Base-by-base conservation (phyloP, 768 basidiomycete species). In the Trametes coccinea region DNA sequence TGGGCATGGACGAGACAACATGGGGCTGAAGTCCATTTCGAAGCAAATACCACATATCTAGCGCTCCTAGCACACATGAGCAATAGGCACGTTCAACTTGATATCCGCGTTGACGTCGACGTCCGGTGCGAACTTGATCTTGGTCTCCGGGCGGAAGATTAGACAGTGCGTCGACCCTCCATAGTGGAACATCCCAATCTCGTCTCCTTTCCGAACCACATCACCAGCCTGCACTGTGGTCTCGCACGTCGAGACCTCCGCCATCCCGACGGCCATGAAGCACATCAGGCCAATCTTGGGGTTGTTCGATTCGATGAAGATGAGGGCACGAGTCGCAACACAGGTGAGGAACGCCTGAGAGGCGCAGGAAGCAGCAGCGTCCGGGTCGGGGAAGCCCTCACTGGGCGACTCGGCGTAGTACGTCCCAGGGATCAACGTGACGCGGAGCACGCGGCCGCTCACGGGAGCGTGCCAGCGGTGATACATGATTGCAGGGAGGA, bases 391-490 rank as follows among this genome's bases (percentile, higher is more conserved):
- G 53, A 67, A 62, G 56, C 66, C 68, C 39, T 60, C 64, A 27
- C 56, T 70, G 11, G 74, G 72, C 2, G 74, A 70, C 13, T 73
- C 71, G 11, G 79, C 77, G 60, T 80, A 86, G 69, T 84, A 83
- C 1, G 79, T 79, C 2, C 84, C 82, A 7, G 82, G 81, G 14
- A 84, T 70, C 41, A 78, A 66, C n/a, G 76, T 76, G 10, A 73
- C 71, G 68, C 80, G 73, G 13, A 65, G 69, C 39, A 84, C 72
- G 1, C 46, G 71, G 2, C 83, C 83, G 43, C 76, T 74, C 10
- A 88, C 78, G 57, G 87, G 87, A 52, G 77, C 73, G 70, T 84
- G 83, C 86, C 85, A 87, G 63, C 85, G 82, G 66, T 88, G 87
- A 65, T 86, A 88, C 33, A 78, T 77, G 30, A 78, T 65, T 2